Percentiles rank a stretch among this genome's conserved stretches.
Conservation (phyloP, 495 filamentous ascomycete genomes). For the Aspergillus incahuasiensis region DNA sequence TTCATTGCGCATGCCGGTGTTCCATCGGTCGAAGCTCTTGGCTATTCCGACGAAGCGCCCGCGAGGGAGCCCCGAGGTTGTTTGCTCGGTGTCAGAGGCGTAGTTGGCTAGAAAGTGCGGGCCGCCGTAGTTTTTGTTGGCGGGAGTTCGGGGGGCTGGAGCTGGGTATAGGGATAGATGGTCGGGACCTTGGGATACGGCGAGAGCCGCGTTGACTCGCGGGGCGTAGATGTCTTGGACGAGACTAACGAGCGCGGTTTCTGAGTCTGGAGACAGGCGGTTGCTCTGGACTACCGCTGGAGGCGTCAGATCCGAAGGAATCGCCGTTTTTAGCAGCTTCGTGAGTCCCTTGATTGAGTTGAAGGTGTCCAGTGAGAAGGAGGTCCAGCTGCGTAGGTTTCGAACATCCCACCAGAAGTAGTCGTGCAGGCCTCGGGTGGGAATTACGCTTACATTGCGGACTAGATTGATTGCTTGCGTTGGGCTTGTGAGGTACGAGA, state of each 20-base stretch:
- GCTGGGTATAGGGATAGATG: slow-evolving; percentile 55
- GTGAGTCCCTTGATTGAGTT: slow-evolving; percentile 66
- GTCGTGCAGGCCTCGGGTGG: slow-evolving; percentile 63
- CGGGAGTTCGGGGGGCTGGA: slow-evolving; percentile 48
- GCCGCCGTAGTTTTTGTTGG: slow-evolving; percentile 49
- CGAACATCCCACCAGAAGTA: slow-evolving; percentile 96
- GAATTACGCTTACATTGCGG: slow-evolving; percentile 67
- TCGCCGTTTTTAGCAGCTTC: slow-evolving; percentile 65
- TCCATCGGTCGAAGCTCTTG: slow-evolving; percentile 88
- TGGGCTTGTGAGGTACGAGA: slow-evolving; percentile 70
- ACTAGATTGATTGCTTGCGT: slow-evolving; percentile 82
- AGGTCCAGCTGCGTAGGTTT: slow-evolving; percentile 74
- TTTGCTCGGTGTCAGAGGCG: slow-evolving; percentile 64
- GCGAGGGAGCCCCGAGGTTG: slow-evolving; percentile 65
- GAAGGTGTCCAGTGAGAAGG: slow-evolving; percentile 70
- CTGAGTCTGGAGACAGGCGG: slow-evolving; percentile 65
- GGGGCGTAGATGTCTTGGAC: slow-evolving; percentile 67
- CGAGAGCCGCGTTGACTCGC: slow-evolving; percentile 73
- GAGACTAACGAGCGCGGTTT: slow-evolving; percentile 63
- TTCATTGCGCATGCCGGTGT: slow-evolving; percentile 86
- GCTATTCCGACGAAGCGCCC: slow-evolving; percentile 83
- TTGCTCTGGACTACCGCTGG: slow-evolving; percentile 46
- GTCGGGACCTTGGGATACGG: slow-evolving; percentile 59
- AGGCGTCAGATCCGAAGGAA: slow-evolving; percentile 61
- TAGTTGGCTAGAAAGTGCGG: slow-evolving; percentile 67